A percentile compares a stretch with the other conserved stretches of the same genome.
These are phyloP conservation scores for Lactarius hengduanensis DNA, from an alignment of 768 basidiomycete species.

Conservation along the genomic window DNA sequence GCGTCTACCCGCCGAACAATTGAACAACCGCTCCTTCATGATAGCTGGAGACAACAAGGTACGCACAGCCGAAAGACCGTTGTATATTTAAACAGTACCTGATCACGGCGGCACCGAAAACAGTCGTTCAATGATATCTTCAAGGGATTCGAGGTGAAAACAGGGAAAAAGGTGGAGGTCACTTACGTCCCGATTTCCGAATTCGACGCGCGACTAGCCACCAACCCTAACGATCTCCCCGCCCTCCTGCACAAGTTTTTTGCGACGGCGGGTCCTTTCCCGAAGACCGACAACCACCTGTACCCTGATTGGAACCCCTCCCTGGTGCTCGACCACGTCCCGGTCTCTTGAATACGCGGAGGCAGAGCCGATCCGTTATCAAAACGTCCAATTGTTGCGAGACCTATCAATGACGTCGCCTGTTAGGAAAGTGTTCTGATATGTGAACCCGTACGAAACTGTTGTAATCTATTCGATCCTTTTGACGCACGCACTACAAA, in stretches of 20 bases:
- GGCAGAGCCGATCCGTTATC: neutral
- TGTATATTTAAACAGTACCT: neutral
- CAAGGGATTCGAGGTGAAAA: constrained; percentile 26
- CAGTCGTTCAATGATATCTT: constrained; percentile 30
- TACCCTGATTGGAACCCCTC: constrained; percentile 28
- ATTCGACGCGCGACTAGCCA: constrained; percentile 21
- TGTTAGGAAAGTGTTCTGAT: neutral
- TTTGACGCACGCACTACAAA: neutral
- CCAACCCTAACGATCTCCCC: constrained; percentile 21
- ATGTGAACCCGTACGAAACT: neutral
- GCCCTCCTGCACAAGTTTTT: constrained; percentile 17
- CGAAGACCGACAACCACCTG: constrained; percentile 19
- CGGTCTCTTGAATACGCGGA: neutral
- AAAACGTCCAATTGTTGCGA: neutral
- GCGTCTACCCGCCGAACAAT: constrained; percentile 18
- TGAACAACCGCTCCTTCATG: constrained; percentile 17
- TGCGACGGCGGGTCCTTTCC: constrained; percentile 20
- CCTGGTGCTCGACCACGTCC: constrained; percentile 8
- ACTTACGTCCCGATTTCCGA: constrained; percentile 22
- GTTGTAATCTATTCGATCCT: neutral
- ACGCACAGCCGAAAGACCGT: neutral
- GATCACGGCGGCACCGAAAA: neutral
- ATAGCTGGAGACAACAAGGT: constrained; percentile 24
- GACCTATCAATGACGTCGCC: neutral
- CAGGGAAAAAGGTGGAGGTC: constrained; percentile 27